phyloP scores from a whole-genome alignment of 2,329 filamentous ascomycete species.

The Aquanectria penicillioides region DNA sequence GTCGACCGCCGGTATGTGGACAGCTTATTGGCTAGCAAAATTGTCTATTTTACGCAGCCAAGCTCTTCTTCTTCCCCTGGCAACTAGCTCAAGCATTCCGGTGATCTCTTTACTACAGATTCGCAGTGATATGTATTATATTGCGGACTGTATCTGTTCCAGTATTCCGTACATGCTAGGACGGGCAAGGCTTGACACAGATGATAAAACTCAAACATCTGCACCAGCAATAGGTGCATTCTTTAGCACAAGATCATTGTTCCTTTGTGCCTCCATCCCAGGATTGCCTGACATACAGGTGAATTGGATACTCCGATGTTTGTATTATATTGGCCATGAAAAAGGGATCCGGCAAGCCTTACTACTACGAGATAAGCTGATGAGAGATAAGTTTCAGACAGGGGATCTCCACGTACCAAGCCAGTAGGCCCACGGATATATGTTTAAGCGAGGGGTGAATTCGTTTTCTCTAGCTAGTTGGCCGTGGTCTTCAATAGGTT shows the following conservation, averaged over 20 bases:
- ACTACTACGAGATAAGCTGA: not conserved
- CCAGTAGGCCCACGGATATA: no score
- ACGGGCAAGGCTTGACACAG: not conserved
- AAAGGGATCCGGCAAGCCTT: not conserved
- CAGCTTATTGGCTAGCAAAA: not conserved
- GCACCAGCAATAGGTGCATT: constrained; percentile 10
- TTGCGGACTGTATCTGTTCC: not conserved
- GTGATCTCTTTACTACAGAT: not conserved
- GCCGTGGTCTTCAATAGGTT: no score
- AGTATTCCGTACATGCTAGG: constrained; percentile 4
- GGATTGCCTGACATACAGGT: not conserved
- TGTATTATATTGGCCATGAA: constrained; percentile 1
- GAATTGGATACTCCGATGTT: constrained; percentile 14
- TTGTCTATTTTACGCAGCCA: not conserved
- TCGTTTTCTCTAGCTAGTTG: no score
- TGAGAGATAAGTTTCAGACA: no score
- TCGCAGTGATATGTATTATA: not conserved
- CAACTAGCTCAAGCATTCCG: not conserved
- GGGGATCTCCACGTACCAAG: no score
- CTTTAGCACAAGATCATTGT: constrained; percentile 8
- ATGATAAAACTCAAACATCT: not conserved
- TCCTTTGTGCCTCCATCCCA: constrained; percentile 1
- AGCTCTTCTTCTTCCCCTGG: not conserved
- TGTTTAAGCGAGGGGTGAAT: no score
- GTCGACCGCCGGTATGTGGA: not conserved